phyloP scores from a whole-genome alignment of 805 yeast genomes.

The Candida suzukii region DNA sequence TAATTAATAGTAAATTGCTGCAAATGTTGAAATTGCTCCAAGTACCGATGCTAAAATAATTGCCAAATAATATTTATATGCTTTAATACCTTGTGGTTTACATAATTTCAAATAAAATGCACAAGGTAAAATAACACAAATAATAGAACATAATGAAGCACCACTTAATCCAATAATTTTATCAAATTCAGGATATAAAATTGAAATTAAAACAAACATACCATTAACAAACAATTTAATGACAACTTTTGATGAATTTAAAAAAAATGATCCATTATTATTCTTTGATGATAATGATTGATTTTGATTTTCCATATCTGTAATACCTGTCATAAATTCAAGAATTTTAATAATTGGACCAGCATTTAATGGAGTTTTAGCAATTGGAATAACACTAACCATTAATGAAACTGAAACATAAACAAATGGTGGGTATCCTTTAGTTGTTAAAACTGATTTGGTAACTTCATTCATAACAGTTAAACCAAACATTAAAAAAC shows the following conservation, averaged over 20 bases:
- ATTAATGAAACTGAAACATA: constrained; percentile 52
- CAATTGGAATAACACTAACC: constrained; percentile 75
- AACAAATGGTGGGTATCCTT: constrained; percentile 61
- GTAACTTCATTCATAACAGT: constrained; percentile 67
- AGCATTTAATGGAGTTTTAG: constrained; percentile 82
- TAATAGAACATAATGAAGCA: constrained; percentile 70
- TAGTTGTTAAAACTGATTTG: constrained; percentile 58
- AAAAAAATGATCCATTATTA: constrained; percentile 3
- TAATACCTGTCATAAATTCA: constrained; percentile 36
- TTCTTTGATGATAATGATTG: constrained; percentile 7
- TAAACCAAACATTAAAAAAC: constrained; percentile 77
- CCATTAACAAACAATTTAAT: constrained; percentile 51
- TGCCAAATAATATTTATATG: constrained; percentile 33
- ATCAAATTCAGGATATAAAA: constrained; percentile 78
- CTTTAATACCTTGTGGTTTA: constrained; percentile 36
- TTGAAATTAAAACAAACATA: constrained; percentile 57
- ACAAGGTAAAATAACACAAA: constrained; percentile 77
- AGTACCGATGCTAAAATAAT: constrained; percentile 40
- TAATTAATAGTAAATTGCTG: constrained; percentile 31
- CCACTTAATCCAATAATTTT: constrained; percentile 79
- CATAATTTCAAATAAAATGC: constrained; percentile 65
- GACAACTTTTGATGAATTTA: constrained; percentile 7
- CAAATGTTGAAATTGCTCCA: constrained; percentile 57
- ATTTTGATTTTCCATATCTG: constrained; percentile 17
- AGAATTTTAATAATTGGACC: constrained; percentile 78